Conservation (phyloP, 2,329 filamentous ascomycete species). For the Sclerotinia nivalis region DNA sequence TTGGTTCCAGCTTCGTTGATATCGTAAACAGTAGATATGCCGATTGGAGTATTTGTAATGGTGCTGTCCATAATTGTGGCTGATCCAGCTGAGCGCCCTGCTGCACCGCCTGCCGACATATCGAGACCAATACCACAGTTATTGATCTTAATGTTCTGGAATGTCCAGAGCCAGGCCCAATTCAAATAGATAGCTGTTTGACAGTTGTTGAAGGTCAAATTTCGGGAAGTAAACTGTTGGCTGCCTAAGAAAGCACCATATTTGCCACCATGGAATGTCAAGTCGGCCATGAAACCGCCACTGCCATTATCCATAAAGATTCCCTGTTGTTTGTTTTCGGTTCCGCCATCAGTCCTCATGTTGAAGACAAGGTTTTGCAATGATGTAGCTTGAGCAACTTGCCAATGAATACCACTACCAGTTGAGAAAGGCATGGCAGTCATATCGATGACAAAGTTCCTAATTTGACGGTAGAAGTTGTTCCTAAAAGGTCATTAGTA, state of each 20-base stretch:
- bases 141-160: constrained; percentile 75
- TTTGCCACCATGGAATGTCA: constrained; percentile 80
- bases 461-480: constrained; percentile 82
- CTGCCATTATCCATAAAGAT: constrained; percentile 86
- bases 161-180: constrained; percentile 88
- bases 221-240: constrained; percentile 85
- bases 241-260: constrained; percentile 79
- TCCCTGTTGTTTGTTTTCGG: constrained; percentile 69
- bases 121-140: constrained; percentile 75
- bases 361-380: constrained; percentile 81
- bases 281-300: constrained; percentile 79
- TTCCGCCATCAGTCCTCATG: constrained; percentile 67
- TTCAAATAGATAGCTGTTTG: constrained; percentile 84
- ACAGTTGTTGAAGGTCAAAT: constrained; percentile 79
- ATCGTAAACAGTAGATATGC: constrained; percentile 74
- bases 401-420: constrained; percentile 79
- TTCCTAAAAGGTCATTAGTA: constrained; percentile 40
- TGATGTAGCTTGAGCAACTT: constrained; percentile 80
- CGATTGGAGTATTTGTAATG: constrained; percentile 73
- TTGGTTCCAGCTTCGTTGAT: constrained; percentile 65
- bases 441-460: constrained; percentile 79
- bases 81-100: constrained; percentile 79
- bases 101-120: constrained; percentile 65
- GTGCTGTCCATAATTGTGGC: constrained; percentile 79
- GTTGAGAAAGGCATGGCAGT: constrained; percentile 60